These are phyloP conservation scores for Lactifluus echinatus DNA, from an alignment of 768 basidiomycete genomes.

Conservation along the genomic window DNA sequence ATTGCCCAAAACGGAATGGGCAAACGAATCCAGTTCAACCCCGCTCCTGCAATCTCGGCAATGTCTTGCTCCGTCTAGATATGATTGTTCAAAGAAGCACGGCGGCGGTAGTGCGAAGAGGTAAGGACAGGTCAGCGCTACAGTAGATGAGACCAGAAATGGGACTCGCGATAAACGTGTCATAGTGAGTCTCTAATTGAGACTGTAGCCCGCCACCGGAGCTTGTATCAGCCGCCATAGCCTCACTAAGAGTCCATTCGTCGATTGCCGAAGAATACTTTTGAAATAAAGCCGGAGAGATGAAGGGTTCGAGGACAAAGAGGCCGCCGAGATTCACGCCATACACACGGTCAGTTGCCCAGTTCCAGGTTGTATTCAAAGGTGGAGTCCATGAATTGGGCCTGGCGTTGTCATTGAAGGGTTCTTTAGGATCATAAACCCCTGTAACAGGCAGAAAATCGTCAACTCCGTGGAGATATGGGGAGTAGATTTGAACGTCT, in stretches of 20 bases:
- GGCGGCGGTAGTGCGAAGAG: constrained; percentile 3
- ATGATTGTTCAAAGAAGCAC: constrained; percentile 8
- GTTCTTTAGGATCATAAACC: constrained; percentile 61
- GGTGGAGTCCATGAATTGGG: constrained; percentile 78
- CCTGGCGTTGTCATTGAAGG: constrained; percentile 68
- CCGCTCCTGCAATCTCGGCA: constrained; percentile 81
- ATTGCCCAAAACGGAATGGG: constrained; percentile 88
- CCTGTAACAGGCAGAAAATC: constrained; percentile 31
- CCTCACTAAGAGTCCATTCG: constrained; percentile 60
- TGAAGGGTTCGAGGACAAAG: constrained; percentile 77
- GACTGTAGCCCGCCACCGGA: constrained; percentile 46
- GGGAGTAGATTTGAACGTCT: background rate
- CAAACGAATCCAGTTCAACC: constrained; percentile 78
- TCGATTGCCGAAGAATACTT: constrained; percentile 53
- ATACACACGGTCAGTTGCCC: constrained; percentile 48
- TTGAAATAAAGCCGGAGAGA: constrained; percentile 57
- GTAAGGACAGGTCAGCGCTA: constrained; percentile 5
- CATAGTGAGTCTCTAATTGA: constrained; percentile 71
- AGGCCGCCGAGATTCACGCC: constrained; percentile 74
- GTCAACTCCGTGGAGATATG: background rate
- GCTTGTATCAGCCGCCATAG: constrained; percentile 55
- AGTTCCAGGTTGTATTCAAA: constrained; percentile 71
- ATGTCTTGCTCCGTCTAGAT: constrained; percentile 80
- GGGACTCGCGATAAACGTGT: constrained; percentile 68
- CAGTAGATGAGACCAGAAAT: background rate